A percentile compares a stretch with the other conserved stretches of the same genome.
These are phyloP conservation scores for Fagopyrum tataricum DNA, from an alignment of 148 eudicot species.

Conservation along the genomic window DNA sequence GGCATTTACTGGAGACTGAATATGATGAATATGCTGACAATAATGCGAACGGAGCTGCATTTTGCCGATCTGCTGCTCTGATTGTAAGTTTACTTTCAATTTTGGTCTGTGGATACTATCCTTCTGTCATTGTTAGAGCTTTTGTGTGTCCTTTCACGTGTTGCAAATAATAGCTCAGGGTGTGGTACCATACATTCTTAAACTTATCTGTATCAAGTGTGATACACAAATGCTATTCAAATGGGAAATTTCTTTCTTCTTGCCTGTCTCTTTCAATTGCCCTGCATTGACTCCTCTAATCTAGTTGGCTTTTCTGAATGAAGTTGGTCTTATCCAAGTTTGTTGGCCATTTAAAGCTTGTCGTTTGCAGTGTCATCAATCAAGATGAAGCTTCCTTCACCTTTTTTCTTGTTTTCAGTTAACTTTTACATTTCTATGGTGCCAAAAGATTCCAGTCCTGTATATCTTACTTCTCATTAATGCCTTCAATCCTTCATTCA, in stretches of 20 bases:
- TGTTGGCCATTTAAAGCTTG: not conserved
- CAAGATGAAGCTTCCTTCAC: not conserved
- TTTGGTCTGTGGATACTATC: not conserved
- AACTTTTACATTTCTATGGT: not conserved
- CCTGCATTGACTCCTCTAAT: not conserved
- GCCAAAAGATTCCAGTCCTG: not conserved
- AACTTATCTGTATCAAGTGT: not conserved
- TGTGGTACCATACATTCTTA: not conserved
- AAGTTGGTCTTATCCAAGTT: not conserved
- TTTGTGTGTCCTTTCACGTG: not conserved
- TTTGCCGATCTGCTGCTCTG: slow-evolving; percentile 18
- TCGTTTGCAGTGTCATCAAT: not conserved
- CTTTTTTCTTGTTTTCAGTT: not conserved
- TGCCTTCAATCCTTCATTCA: not conserved
- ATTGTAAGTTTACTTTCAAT: slow-evolving; percentile 10
- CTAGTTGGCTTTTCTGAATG: not conserved
- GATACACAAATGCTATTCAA: not conserved
- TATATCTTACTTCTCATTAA: not conserved
- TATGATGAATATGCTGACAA: slow-evolving; percentile 19
- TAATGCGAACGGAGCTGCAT: slow-evolving; percentile 15
- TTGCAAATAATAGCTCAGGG: not conserved
- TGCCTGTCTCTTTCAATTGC: not conserved
- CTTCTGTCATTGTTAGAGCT: not conserved
- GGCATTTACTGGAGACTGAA: slow-evolving; percentile 15
- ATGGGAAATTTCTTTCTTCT: not conserved